Evolutionary conservation across 257 asterid species (phyloP), one percentile per base, ranked within the genome.

Genomic region (Verbascum thapsus): DNA sequence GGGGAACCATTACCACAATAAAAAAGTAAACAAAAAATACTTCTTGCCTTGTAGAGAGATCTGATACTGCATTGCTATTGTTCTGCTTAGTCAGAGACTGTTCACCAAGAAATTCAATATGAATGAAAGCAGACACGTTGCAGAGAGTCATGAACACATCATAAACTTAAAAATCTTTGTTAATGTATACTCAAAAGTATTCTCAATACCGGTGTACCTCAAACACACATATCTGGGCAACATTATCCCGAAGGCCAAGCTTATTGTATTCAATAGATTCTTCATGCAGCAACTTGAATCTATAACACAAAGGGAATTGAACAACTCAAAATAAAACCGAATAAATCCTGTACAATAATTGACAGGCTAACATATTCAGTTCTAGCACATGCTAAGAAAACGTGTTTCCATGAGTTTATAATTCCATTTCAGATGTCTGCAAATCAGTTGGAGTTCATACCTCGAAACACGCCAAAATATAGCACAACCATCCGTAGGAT

Each of bases 401-500:
- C 22, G 70, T 58, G 39, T 23, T 63, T 50, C 49, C 40, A 45
- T 49, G 48, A 47, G 18, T 12, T 23, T 41, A 66, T 40, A 70
- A 47, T 53, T 57, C 56, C 40, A 67, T 58, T 15, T 44, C 18
- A 73, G 51, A 48, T 34, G 50, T 41, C 32, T 37, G 53, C 61
- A 66, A 61, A 38, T 64, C 58, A 74, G 20, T 53, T 44, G 53
- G 63, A 72, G 35, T 48, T 19, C 52, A 60, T 79, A 85, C 98
- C 96, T 84, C 68, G 95, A 85, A 47, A 47, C 72, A 70, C 87
- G 88, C 98, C 98, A 92, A 74, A 92, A 89, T 70, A 80, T 81
- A 62, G 98, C 97, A 85, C 98, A 92, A 49, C 98, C 98, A 81
- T 92, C 98, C 32, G 76, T 81, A 49, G 88, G 88, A 72, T 78